phyloP scores from a whole-genome alignment of 129 eudicot genomes.

The Arctium minus region DNA sequence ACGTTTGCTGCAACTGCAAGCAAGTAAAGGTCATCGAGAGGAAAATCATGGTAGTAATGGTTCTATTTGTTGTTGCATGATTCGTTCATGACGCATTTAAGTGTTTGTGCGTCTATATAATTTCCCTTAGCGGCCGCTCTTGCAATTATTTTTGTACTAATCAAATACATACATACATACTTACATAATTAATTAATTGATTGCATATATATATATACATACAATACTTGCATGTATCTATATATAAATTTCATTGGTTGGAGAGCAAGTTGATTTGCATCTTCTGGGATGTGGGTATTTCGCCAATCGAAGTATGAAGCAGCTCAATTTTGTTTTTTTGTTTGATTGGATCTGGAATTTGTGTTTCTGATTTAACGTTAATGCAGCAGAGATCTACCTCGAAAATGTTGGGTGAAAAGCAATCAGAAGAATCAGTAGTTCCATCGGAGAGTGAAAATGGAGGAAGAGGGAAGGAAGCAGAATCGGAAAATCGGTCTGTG shows the following conservation, averaged over 20 bases:
- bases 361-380: slow-evolving; percentile 22
- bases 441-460: slow-evolving; percentile 39
- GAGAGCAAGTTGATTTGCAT: background rate
- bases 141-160: slow-evolving; percentile 14
- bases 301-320: background rate
- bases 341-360: slow-evolving; percentile 1
- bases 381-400: background rate
- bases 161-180: background rate
- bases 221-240: background rate
- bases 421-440: slow-evolving; percentile 90
- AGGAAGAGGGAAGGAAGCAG: slow-evolving; percentile 22
- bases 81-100: slow-evolving; percentile 13
- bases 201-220: background rate
- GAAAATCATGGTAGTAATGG: background rate
- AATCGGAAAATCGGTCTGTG: slow-evolving; percentile 46
- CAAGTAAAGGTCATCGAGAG: background rate
- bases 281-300: slow-evolving; percentile 1
- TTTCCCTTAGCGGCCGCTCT: slow-evolving; percentile 12
- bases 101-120: background rate
- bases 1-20: background rate
- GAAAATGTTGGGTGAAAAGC: slow-evolving; percentile 63
- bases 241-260: background rate
- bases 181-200: background rate
- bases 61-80: background rate
- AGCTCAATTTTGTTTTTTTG: background rate